phyloP scores from a whole-genome alignment of 2,329 filamentous ascomycete genomes.

The Botrytis elliptica region DNA sequence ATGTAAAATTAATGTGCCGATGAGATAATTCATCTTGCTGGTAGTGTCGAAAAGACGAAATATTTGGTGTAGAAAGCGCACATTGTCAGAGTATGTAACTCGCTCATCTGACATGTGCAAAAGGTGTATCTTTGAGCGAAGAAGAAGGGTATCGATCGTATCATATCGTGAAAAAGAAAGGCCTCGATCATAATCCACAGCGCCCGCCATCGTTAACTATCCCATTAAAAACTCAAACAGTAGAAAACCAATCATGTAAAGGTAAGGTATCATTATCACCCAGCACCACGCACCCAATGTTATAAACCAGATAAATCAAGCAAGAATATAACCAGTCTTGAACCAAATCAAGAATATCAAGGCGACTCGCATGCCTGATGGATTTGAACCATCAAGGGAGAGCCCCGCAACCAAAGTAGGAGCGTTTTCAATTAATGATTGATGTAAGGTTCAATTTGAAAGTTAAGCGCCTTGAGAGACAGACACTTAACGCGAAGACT shows the following conservation, averaged over 20 bases:
- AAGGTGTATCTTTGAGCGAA: neutral
- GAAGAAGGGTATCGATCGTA: neutral
- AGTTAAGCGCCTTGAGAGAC: neutral
- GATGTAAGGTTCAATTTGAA: neutral
- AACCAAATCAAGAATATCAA: slow-evolving; percentile 1
- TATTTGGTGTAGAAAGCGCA: neutral
- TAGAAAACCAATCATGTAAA: neutral
- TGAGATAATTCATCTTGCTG: neutral
- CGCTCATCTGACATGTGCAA: neutral
- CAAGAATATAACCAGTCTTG: slow-evolving; percentile 3
- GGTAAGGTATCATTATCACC: neutral
- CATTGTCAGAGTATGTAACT: neutral
- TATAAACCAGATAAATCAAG: neutral
- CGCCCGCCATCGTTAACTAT: neutral
- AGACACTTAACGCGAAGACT: neutral
- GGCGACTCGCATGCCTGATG: slow-evolving; percentile 18
- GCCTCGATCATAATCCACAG: neutral
- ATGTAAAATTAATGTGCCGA: slow-evolving; percentile 8
- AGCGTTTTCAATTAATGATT: slow-evolving; percentile 12
- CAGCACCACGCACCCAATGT: neutral
- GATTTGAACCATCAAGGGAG: slow-evolving; percentile 17
- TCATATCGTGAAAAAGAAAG: neutral
- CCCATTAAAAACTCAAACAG: neutral
- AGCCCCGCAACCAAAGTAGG: slow-evolving; percentile 20
- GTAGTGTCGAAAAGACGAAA: neutral